Percentiles rank a stretch among this genome's conserved stretches.
These are phyloP conservation scores for Russula lepida DNA, from an alignment of 768 basidiomycete species.

Conservation along the genomic window DNA sequence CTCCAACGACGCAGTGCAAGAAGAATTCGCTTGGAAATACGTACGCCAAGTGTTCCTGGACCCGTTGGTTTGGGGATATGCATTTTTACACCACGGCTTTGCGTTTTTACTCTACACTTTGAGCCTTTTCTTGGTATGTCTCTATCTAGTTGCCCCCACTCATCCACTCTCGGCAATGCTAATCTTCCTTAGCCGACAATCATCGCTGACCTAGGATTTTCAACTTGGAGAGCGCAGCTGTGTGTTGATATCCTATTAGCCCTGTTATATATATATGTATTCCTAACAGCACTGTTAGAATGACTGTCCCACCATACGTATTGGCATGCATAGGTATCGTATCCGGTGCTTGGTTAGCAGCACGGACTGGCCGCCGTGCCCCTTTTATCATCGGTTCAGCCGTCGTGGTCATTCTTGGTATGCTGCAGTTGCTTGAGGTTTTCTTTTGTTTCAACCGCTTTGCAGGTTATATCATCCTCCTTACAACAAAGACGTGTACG, in stretches of 20 bases:
- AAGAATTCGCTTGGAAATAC: constrained; percentile 49
- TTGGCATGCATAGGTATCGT: constrained; percentile 44
- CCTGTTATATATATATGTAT: background rate
- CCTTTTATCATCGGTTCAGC: constrained; percentile 47
- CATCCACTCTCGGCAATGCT: background rate
- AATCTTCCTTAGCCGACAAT: constrained; percentile 41
- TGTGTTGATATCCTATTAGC: constrained; percentile 23
- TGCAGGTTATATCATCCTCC: constrained; percentile 49
- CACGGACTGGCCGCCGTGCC: constrained; percentile 37
- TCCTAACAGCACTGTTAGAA: constrained; percentile 26
- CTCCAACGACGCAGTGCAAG: constrained; percentile 44
- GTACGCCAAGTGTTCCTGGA: constrained; percentile 50
- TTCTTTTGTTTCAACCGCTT: background rate
- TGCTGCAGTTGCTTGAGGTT: background rate
- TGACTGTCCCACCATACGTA: constrained; percentile 53
- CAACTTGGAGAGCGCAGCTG: constrained; percentile 55
- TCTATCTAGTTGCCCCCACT: background rate
- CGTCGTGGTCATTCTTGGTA: constrained; percentile 44
- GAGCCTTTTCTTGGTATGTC: constrained; percentile 46
- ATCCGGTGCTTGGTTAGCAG: constrained; percentile 44
- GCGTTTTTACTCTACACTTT: constrained; percentile 51
- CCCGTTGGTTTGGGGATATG: constrained; percentile 53
- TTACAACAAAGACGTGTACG: constrained; percentile 40
- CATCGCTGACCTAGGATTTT: constrained; percentile 47
- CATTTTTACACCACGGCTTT: constrained; percentile 52